Evolutionary conservation across 169 alveolate genomes (phyloP).

Genomic region (Cryptosporidium bovis): DNA sequence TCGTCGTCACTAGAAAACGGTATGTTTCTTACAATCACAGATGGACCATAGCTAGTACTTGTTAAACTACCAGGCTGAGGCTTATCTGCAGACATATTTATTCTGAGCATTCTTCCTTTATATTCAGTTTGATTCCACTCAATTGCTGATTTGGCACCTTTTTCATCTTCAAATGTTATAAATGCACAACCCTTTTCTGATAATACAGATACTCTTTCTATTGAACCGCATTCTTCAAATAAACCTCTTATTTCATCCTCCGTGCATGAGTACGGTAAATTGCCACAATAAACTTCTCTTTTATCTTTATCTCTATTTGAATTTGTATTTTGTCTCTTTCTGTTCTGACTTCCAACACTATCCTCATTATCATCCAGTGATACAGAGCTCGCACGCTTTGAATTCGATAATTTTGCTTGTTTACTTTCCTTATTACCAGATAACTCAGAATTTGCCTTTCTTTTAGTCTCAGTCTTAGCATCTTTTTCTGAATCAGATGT

Average conservation of each 20-base stretch:
- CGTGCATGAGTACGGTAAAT: conserved; percentile 86
- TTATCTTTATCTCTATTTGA: conserved; percentile 66
- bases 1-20: conserved; percentile 68
- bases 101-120: conserved; percentile 85
- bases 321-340: conserved; percentile 76
- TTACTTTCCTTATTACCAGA: conserved; percentile 6
- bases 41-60: conserved; percentile 78
- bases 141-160: conserved; percentile 89
- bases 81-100: conserved; percentile 87
- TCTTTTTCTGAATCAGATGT: no score
- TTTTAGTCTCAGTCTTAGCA: not conserved
- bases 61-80: conserved; percentile 79
- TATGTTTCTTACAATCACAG: conserved; percentile 64
- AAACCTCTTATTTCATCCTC: conserved; percentile 87
- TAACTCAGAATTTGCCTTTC: conserved; percentile 44
- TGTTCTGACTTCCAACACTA: conserved; percentile 33
- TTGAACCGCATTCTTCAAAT: conserved; percentile 91
- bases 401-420: not conserved
- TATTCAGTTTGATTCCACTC: conserved; percentile 87
- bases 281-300: conserved; percentile 88
- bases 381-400: conserved; percentile 17
- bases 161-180: conserved; percentile 86
- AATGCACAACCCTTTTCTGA: conserved; percentile 90
- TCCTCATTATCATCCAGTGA: conserved; percentile 34
- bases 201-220: conserved; percentile 85